Evolutionary conservation across 257 asterid genomes (phyloP), one percentile per base, ranked within the genome.

Genomic region (Penstemon newberryi): DNA sequence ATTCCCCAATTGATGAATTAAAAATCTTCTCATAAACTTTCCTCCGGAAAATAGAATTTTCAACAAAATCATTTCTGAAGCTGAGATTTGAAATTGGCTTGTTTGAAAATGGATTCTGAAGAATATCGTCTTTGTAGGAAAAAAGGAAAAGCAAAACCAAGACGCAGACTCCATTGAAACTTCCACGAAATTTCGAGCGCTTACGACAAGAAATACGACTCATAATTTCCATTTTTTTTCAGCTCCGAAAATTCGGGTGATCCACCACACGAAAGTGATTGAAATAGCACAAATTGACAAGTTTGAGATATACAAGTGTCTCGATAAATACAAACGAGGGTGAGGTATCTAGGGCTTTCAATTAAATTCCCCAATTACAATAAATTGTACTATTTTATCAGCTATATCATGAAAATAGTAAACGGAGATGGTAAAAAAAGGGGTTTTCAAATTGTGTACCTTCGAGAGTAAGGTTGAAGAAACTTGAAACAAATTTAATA

Each of bases 151-250:
- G 55, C 69, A 91, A 70, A 12, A 73, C 69, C 10, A 83, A 50
- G 33, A 77, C 66, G 73, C 82, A 78, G 46, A 86, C 25, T 8
- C 85, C 90, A 72, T 72, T 84, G 78, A 78, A 85, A 72, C 73
- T 73, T 53, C 81, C 86, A 9, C 89, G 90, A 52, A 84, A 71
- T 65, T 77, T 88, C 75, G 69, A 79, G 11, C 74, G 72, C 43
- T 60, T 70, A 10, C 74, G 73, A 67, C 66, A 65, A 65, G 42
- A 55, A 47, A 62, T 36, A 9, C 65, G 73, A 43, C 66, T 66
- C 68, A 57, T 50, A 45, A 51, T n/a, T 9, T 55, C 79, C 96
- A 88, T 86, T 10, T 47, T 78, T 61, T 36, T 25, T 25, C 54
- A 63, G 70, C 59, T 47, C 75, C 47, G 43, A 40, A 47, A 70